phyloP scores from a whole-genome alignment of 176 grass and related monocot genomes.

The Canna indica region DNA sequence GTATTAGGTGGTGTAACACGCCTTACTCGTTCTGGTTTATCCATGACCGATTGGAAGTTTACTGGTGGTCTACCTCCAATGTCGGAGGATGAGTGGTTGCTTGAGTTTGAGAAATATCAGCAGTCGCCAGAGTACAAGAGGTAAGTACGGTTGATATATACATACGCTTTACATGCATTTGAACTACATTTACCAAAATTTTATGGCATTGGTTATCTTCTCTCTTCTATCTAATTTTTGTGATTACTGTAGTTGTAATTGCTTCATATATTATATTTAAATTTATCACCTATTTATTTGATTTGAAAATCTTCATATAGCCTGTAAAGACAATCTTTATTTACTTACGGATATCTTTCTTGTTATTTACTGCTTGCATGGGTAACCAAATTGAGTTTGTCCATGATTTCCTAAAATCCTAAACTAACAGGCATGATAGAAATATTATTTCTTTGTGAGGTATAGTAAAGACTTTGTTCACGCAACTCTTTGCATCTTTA shows the following conservation, averaged over 20 bases:
- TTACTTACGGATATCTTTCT: background rate
- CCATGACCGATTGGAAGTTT: conserved; percentile 99
- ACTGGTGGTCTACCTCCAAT: conserved; percentile 72
- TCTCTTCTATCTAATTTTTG: background rate
- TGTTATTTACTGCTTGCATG: background rate
- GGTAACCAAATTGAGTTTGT: background rate
- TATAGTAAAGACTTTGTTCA: background rate
- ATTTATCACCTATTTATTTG: background rate
- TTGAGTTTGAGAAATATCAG: conserved; percentile 87
- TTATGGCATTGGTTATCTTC: too few relatives aligned
- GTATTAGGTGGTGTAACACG: conserved; percentile 86
- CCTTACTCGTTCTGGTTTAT: conserved; percentile 83
- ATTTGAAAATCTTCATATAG: background rate
- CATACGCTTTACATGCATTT: background rate
- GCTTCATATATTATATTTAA: background rate
- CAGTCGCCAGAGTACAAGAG: conserved; percentile 70
- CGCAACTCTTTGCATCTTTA: background rate
- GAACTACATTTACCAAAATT: background rate
- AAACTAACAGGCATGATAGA: background rate
- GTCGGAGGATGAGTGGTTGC: conserved; percentile 51
- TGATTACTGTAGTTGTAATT: background rate
- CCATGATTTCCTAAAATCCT: background rate
- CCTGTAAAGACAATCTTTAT: background rate
- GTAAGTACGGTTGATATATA: conserved; percentile 24
- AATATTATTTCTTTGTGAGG: background rate